Percentiles rank a stretch among this genome's conserved stretches.
Conservation (phyloP, 2,329 filamentous ascomycete species). For the Hypocrella siamensis region DNA sequence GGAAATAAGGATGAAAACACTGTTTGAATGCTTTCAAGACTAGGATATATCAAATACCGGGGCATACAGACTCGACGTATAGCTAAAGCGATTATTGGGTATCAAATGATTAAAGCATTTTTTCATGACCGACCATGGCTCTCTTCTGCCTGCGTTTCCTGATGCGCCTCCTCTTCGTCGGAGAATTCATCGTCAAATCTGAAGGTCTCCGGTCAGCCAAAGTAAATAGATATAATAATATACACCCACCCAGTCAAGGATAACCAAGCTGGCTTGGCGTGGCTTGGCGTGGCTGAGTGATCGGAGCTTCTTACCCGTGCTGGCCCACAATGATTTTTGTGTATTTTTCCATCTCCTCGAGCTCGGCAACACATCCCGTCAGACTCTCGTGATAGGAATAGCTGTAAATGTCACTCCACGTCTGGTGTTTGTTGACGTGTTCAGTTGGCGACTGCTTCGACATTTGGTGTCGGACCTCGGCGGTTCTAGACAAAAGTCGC, state of each 20-base stretch:
- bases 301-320: constrained; percentile 29
- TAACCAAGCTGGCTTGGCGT: no score
- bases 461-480: no score
- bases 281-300: no score
- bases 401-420: constrained; percentile 42
- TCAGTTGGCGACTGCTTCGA: constrained; percentile 10
- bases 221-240: no score
- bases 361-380: constrained; percentile 36
- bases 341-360: constrained; percentile 37
- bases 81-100: no score
- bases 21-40: no score
- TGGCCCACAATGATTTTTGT: constrained; percentile 44
- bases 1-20: not conserved
- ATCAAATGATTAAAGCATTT: no score
- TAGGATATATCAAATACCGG: not conserved
- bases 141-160: no score
- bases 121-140: no score
- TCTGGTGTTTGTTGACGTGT: constrained; percentile 19
- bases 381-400: constrained; percentile 37
- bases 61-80: constrained; percentile 3
- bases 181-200: constrained; percentile 20
- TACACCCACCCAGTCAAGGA: no score
- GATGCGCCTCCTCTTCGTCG: constrained; percentile 8
- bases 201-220: no score
- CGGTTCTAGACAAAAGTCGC: constrained; percentile 33